These are phyloP conservation scores for Theileria sp. DNA, from an alignment of 169 alveolate species.

Conservation along the genomic window DNA sequence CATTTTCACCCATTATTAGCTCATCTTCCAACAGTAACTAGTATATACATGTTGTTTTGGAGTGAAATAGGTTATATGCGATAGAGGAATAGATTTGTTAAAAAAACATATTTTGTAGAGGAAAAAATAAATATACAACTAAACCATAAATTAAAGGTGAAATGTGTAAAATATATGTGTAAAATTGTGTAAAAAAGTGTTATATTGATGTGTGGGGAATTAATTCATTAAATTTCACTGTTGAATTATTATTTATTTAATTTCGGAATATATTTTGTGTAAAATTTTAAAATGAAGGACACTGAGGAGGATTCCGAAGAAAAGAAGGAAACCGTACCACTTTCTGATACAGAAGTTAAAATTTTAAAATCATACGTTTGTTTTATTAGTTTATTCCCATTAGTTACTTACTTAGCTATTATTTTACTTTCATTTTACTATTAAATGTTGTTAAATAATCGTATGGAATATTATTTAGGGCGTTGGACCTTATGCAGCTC, in stretches of 20 bases:
- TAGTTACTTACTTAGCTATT: neutral
- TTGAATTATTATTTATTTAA: conserved; percentile 2
- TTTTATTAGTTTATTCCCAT: neutral
- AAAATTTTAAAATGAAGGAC: conserved; percentile 27
- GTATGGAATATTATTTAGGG: conserved; percentile 54
- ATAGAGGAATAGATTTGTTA: neutral
- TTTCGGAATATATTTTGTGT: conserved; percentile 4
- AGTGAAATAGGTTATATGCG: neutral
- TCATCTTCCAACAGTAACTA: neutral
- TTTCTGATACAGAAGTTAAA: conserved; percentile 60
- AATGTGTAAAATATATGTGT: neutral
- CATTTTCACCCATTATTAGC: neutral
- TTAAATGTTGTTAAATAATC: neutral
- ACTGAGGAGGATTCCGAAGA: conserved; percentile 50
- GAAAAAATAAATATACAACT: neutral
- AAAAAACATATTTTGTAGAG: neutral
- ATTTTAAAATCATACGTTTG: conserved; percentile 61
- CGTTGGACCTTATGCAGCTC: conserved; percentile 75
- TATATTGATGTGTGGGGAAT: conserved; percentile 27
- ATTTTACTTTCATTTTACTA: neutral
- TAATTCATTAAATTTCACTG: neutral
- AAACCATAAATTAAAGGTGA: neutral
- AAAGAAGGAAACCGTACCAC: conserved; percentile 42
- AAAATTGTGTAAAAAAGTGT: neutral
- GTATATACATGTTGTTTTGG: neutral